Base-by-base conservation (phyloP, 257 asterid species). In the Nicotiana obtusifolia region DNA sequence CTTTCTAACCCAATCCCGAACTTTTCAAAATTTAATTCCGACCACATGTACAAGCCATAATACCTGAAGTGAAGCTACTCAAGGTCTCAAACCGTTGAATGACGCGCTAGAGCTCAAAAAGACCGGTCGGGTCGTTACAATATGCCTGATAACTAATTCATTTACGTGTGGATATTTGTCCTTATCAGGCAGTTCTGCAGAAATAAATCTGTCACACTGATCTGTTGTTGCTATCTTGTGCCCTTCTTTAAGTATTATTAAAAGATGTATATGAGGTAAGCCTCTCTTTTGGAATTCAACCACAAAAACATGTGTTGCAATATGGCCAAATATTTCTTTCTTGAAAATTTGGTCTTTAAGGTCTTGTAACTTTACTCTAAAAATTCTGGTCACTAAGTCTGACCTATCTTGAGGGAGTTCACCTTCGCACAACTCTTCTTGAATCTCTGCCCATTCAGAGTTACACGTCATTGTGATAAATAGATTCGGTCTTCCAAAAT, bases 211-310 rank as follows among this genome's bases (percentile, higher is more conserved):
- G 5, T 33, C 37, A 4, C 4, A 64, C 5, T 17, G 31, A 22
- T 35, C 66, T 7, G 44, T 17, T 0, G 37, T 52, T 11, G 14
- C 2, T 1, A 22, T 26, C n/a, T 14, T 2, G 16, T 47, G 54
- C 4, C 54, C 54, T 49, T 49, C 17, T 49, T 49, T 49, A 10
- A 76, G 11, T 16, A 22, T 41, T 4, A 71, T 7, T 0, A 44
- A 28, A n/a, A 28, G 59, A 61, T 24, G 77, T 49, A 49, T 75
- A 79, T 79, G 61, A 0, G 81, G 81, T 1, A 83, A 22, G 0
- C 83, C 83, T 30, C 78, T 17, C 11, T 82, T 82, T 69, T 77
- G 73, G 17, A 77, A 81, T 16, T 78, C 83, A 1, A 81, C 66
- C 0, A 78, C 81, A 33, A 59, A 66, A 0, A 62, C 37, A 3